Conservation (phyloP, 2,329 filamentous ascomycete species). For the Ophiostoma ips region DNA sequence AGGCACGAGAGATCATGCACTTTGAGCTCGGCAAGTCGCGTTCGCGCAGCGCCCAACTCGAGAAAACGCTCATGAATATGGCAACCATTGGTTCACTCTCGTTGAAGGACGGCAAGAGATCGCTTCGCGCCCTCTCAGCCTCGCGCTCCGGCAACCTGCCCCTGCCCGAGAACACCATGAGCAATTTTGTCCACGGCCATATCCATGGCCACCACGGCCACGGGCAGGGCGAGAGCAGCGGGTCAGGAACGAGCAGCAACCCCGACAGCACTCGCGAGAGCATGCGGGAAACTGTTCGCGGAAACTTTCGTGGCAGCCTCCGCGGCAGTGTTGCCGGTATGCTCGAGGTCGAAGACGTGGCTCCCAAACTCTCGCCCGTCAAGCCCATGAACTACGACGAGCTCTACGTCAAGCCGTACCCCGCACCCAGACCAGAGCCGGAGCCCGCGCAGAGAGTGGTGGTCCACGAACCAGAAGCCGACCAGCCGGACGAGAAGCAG, state of each 20-base stretch:
- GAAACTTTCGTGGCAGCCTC: slow-evolving; percentile 10
- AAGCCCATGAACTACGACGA: slow-evolving; percentile 33
- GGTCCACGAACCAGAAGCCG: neutral
- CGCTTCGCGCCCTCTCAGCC: slow-evolving; percentile 18
- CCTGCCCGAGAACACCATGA: slow-evolving; percentile 19
- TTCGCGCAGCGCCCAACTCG: slow-evolving; percentile 35
- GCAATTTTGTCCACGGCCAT: neutral
- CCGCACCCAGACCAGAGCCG: neutral
- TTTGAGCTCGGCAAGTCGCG: slow-evolving; percentile 32
- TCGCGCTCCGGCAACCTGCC: slow-evolving; percentile 23
- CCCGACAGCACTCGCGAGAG: neutral
- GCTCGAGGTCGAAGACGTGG: slow-evolving; percentile 34
- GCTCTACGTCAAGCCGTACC: slow-evolving; percentile 19
- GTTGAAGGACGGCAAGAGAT: slow-evolving; percentile 11
- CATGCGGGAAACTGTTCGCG: neutral
- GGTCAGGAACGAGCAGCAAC: neutral
- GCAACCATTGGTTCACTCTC: slow-evolving; percentile 5
- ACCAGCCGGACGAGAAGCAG: neutral
- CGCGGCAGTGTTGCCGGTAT: slow-evolving; percentile 27
- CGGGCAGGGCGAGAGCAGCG: neutral
- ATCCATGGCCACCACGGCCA: too few species aligned
- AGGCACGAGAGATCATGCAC: slow-evolving; percentile 23
- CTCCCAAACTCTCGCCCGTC: slow-evolving; percentile 30
- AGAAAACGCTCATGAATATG: slow-evolving; percentile 18
- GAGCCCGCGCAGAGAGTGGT: neutral